Percentiles rank a stretch among this genome's conserved stretches.
These are phyloP conservation scores for Rhodamnia argentea DNA, from an alignment of 345 rosid species.

Conservation along the genomic window DNA sequence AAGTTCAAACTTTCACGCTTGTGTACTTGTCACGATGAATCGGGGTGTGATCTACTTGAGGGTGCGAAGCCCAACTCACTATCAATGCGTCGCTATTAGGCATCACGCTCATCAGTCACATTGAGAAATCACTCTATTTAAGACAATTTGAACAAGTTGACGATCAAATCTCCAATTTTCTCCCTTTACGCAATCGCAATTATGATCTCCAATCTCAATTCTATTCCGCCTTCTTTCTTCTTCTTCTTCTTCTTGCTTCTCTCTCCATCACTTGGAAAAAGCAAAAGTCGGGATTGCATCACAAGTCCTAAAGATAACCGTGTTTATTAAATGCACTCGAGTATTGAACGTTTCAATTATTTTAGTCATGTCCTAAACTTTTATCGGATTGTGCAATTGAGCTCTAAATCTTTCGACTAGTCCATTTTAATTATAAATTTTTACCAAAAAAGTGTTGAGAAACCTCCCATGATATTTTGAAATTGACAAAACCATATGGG, in stretches of 20 bases:
- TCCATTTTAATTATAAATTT: neutral
- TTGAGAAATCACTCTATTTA: neutral
- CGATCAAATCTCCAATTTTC: neutral
- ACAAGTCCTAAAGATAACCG: neutral
- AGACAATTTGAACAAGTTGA: neutral
- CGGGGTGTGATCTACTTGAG: neutral
- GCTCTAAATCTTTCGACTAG: neutral
- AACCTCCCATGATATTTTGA: too few relatives aligned
- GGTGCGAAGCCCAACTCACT: neutral
- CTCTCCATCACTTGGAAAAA: neutral
- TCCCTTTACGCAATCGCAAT: neutral
- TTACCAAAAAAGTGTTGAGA: too few relatives aligned
- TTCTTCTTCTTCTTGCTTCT: neutral
- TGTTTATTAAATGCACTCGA: neutral
- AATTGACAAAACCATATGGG: too few relatives aligned
- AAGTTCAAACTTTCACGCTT: neutral
- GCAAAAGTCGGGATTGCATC: neutral
- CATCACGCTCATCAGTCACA: neutral
- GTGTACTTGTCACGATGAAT: neutral
- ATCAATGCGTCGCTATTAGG: neutral
- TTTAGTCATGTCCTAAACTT: neutral
- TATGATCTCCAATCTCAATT: neutral
- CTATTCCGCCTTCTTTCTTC: neutral
- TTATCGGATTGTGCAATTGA: too few relatives aligned
- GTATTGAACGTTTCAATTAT: neutral